phyloP scores from a whole-genome alignment of 2,329 filamentous ascomycete genomes.

The Scytalidium sp. region DNA sequence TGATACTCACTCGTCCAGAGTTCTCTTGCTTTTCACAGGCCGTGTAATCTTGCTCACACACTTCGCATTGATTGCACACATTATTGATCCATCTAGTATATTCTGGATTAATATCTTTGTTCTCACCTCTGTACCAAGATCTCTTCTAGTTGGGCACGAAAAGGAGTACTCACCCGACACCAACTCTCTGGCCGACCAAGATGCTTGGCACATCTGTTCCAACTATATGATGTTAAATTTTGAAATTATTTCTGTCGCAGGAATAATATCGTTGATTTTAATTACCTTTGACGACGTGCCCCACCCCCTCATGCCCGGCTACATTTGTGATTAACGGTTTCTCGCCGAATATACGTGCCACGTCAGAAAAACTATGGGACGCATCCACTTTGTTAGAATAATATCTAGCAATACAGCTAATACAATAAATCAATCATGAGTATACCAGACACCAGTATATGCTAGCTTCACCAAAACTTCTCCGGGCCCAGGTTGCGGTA shows the following conservation, averaged over 20 bases:
- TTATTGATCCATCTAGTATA: neutral
- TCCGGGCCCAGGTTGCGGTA: constrained; percentile 57
- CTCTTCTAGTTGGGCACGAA: too few relatives aligned
- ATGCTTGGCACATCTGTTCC: neutral
- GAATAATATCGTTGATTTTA: too few relatives aligned
- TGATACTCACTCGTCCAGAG: neutral
- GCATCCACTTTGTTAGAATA: too few relatives aligned
- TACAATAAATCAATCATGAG: too few relatives aligned
- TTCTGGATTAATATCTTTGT: neutral
- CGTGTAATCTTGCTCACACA: neutral
- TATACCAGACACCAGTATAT: neutral
- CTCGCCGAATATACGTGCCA: neutral
- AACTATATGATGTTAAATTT: neutral
- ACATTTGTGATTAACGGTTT: neutral
- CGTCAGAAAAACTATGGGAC: too few relatives aligned
- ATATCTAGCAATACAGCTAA: too few relatives aligned
- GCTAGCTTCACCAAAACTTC: constrained; percentile 47
- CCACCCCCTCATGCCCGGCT: neutral
- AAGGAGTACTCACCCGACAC: neutral
- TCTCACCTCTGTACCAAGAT: too few relatives aligned
- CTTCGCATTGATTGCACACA: neutral
- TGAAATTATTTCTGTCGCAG: neutral
- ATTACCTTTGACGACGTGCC: neutral
- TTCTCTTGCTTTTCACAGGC: neutral
- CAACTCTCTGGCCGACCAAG: neutral